These are phyloP conservation scores for Fusarium sp. DNA, from an alignment of 2,329 filamentous ascomycete genomes.

Conservation along the genomic window DNA sequence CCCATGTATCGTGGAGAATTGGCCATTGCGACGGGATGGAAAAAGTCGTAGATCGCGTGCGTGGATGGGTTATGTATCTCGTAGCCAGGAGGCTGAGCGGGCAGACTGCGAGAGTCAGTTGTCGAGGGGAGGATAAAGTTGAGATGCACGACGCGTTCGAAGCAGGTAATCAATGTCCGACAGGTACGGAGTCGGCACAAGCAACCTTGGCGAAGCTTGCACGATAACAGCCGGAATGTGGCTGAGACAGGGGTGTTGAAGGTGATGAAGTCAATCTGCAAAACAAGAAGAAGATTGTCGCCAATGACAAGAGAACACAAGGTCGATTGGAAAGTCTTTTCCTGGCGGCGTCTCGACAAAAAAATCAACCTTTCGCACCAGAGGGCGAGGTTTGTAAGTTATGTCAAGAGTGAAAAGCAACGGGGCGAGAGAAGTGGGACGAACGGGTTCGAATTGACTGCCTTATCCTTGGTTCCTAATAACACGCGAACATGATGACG, in stretches of 20 bases:
- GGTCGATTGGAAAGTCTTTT: slow-evolving; percentile 13
- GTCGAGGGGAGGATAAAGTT: slow-evolving; percentile 3
- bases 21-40: slow-evolving; percentile 43
- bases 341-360: slow-evolving; percentile 1
- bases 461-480: slow-evolving; percentile 28
- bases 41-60: neutral
- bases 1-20: slow-evolving; percentile 55
- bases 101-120: slow-evolving; percentile 13
- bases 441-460: slow-evolving; percentile 20
- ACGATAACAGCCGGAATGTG: slow-evolving; percentile 34
- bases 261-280: slow-evolving; percentile 6
- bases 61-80: slow-evolving; percentile 5
- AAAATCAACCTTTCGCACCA: slow-evolving; percentile 39
- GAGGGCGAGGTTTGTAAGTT: slow-evolving; percentile 34
- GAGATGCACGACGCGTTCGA: slow-evolving; percentile 16
- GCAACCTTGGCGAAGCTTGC: slow-evolving; percentile 18
- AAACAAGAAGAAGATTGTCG: slow-evolving; percentile 2
- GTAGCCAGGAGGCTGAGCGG: slow-evolving; percentile 10
- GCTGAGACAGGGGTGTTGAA: slow-evolving; percentile 21
- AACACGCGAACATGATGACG: slow-evolving; percentile 36
- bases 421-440: slow-evolving; percentile 35
- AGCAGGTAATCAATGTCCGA: slow-evolving; percentile 24
- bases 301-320: slow-evolving; percentile 7
- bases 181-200: slow-evolving; percentile 17
- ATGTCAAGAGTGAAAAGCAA: slow-evolving; percentile 29